A percentile compares a stretch with the other conserved stretches of the same genome.
Evolutionary conservation across 1,139 yeast genomes (phyloP).

Genomic region (Meyerozyma carpophila): DNA sequence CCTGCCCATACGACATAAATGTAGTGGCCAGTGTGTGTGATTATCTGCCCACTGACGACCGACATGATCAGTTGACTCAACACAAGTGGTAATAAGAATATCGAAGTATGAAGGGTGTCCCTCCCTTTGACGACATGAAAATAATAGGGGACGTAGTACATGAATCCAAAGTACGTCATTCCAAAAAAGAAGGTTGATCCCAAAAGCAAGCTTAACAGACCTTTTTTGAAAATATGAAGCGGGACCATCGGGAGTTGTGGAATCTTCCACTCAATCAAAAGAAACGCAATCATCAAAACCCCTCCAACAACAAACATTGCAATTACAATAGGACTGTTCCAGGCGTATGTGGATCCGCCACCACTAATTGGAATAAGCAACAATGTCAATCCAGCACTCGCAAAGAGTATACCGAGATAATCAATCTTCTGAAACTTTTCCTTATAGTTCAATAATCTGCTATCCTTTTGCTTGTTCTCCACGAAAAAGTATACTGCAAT

Average conservation of each 20-base stretch:
- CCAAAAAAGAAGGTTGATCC: slow-evolving; percentile 46
- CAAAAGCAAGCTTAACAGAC: slow-evolving; percentile 36
- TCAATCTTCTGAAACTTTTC: slow-evolving; percentile 41
- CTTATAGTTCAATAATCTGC: slow-evolving; percentile 18
- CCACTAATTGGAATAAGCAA: slow-evolving; percentile 48
- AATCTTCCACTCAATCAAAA: slow-evolving; percentile 44
- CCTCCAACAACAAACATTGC: slow-evolving; percentile 44
- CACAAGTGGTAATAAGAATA: slow-evolving; percentile 39
- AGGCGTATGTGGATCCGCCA: slow-evolving; percentile 45
- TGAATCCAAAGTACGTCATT: slow-evolving; percentile 38
- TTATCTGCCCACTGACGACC: slow-evolving; percentile 37
- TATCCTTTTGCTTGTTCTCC: slow-evolving; percentile 16
- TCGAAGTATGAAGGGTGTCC: slow-evolving; percentile 31
- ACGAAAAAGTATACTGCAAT: slow-evolving; percentile 21
- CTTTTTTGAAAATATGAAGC: slow-evolving; percentile 35
- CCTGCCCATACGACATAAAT: slow-evolving; percentile 38
- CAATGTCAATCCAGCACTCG: slow-evolving; percentile 39
- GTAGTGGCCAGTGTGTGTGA: slow-evolving; percentile 39
- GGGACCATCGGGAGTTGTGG: slow-evolving; percentile 55
- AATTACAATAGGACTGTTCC: slow-evolving; percentile 49
- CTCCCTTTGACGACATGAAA: slow-evolving; percentile 45
- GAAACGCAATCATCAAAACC: slow-evolving; percentile 29
- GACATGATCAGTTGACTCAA: slow-evolving; percentile 36
- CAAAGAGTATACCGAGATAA: slow-evolving; percentile 42
- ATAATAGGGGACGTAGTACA: slow-evolving; percentile 46